Percentiles rank a stretch among this genome's conserved stretches.
Conservation (phyloP, 129 eudicot species). For the Flaveria trinervia region DNA sequence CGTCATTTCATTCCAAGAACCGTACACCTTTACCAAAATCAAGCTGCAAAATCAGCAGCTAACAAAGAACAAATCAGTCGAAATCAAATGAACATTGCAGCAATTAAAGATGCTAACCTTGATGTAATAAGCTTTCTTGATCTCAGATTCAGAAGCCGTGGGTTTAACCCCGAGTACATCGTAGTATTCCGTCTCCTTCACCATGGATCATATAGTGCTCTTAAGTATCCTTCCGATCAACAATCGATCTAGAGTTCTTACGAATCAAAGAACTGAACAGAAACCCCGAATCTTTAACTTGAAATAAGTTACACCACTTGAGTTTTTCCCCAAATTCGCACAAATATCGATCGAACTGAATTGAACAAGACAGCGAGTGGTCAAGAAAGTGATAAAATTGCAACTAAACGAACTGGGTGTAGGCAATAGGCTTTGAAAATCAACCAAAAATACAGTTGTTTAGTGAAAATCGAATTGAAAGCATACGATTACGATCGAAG, state of each 20-base stretch:
- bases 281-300: slow-evolving; percentile 1
- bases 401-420: not conserved
- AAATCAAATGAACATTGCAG: slow-evolving; percentile 17
- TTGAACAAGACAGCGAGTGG: slow-evolving; percentile 23
- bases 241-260: slow-evolving; percentile 27
- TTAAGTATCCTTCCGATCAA: not conserved
- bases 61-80: not conserved
- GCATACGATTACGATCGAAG: slow-evolving; percentile 4
- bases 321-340: not conserved
- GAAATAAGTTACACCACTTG: not conserved
- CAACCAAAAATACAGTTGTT: not conserved
- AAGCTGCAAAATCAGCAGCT: not conserved
- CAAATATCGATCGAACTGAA: slow-evolving; percentile 27
- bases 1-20: not conserved
- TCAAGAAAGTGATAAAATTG: slow-evolving; percentile 29
- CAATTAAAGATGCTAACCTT: slow-evolving; percentile 53
- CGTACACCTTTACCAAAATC: not conserved
- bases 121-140: slow-evolving; percentile 90
- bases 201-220: slow-evolving; percentile 45
- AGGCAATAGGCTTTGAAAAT: slow-evolving; percentile 22
- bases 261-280: slow-evolving; percentile 13
- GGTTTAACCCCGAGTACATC: slow-evolving; percentile 92
- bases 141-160: slow-evolving; percentile 84
- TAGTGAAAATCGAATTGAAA: slow-evolving; percentile 1
- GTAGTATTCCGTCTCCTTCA: slow-evolving; percentile 93